Percentiles rank a stretch among this genome's conserved stretches.
These are phyloP conservation scores for Thraustochytrium striatum DNA, from an alignment of 352 stramenopile genomes.

Conservation along the genomic window DNA sequence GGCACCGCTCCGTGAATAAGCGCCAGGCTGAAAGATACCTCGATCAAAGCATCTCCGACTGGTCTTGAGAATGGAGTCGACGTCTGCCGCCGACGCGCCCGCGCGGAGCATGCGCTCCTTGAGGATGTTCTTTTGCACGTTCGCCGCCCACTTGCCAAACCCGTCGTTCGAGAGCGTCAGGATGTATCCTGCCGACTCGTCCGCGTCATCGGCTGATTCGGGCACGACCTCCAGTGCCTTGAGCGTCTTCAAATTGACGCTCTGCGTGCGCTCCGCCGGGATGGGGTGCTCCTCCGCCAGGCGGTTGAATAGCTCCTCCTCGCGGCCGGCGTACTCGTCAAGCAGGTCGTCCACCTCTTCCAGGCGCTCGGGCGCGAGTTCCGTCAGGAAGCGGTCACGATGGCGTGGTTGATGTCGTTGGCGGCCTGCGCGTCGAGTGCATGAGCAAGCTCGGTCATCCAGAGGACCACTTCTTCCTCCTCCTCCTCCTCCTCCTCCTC, in stretches of 20 bases:
- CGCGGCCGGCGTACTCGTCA: conserved; percentile 17
- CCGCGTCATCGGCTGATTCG: neutral
- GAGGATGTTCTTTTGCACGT: conserved; percentile 20
- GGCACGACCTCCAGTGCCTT: neutral
- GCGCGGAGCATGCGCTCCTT: conserved; percentile 26
- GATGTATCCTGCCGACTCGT: conserved; percentile 30
- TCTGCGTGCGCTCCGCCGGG: neutral
- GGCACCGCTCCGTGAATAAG: too few relatives aligned
- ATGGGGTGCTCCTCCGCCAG: conserved; percentile 22
- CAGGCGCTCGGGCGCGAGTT: conserved; percentile 14
- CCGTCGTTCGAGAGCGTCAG: conserved; percentile 24
- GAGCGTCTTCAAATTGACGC: conserved; percentile 10
- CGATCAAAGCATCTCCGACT: conserved; percentile 29
- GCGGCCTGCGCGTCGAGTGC: conserved; percentile 29
- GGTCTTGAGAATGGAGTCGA: conserved; percentile 22
- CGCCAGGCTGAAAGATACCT: too few relatives aligned
- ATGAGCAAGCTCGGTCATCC: conserved; percentile 22
- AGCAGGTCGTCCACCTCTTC: conserved; percentile 33
- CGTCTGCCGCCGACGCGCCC: conserved; percentile 29
- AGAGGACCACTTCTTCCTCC: conserved; percentile 30
- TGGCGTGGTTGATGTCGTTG: conserved; percentile 25
- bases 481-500: conserved; percentile 31
- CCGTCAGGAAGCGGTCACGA: conserved; percentile 35
- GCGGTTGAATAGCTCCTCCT: conserved; percentile 33
- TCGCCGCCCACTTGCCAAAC: conserved; percentile 39